phyloP scores from a whole-genome alignment of 345 rosid species.

The Eucalyptus cloeziana region DNA sequence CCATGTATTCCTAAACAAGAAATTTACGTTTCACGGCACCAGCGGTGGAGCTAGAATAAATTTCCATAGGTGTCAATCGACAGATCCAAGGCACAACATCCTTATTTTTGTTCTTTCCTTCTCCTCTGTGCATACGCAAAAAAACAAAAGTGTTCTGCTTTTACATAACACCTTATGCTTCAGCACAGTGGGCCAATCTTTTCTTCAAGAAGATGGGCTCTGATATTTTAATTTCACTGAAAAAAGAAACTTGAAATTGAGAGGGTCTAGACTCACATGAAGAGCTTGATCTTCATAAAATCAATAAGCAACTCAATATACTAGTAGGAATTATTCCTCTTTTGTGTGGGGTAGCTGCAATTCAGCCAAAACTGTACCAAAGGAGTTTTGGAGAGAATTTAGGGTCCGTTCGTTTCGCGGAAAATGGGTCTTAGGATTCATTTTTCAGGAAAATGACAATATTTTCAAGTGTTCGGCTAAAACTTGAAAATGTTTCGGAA shows the following conservation, averaged over 20 bases:
- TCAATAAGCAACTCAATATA: neutral
- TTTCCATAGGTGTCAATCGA: neutral
- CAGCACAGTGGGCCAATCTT: neutral
- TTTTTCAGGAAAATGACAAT: no score
- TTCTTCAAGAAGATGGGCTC: neutral
- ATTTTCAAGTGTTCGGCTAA: no score
- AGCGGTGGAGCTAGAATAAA: neutral
- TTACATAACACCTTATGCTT: neutral
- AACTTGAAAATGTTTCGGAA: no score
- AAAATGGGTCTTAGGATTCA: no score
- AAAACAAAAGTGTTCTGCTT: no score
- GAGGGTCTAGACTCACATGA: neutral
- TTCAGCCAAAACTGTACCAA: neutral
- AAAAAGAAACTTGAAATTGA: neutral
- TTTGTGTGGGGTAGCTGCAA: neutral
- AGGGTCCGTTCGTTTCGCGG: no score
- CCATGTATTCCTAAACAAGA: neutral
- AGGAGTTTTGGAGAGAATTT: neutral
- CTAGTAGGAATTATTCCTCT: neutral
- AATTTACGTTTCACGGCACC: neutral
- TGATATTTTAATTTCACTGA: neutral
- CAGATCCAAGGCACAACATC: neutral
- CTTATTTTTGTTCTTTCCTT: neutral
- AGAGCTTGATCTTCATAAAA: neutral
- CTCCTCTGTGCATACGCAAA: neutral